Conservation (phyloP, 768 basidiomycete genomes). For the Termitomyces titanicus region DNA sequence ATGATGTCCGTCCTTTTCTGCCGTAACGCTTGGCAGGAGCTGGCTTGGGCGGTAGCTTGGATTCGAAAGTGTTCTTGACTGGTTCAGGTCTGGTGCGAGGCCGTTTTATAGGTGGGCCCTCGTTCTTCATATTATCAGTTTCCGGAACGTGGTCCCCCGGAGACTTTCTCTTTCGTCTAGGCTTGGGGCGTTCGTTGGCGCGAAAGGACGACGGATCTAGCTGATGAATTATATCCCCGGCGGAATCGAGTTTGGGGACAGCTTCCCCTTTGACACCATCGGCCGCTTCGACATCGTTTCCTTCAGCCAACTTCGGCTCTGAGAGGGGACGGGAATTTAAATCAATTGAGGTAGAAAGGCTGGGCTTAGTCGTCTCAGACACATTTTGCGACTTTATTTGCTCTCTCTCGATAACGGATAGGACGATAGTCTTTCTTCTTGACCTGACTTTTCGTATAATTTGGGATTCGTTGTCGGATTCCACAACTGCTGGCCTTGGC, state of each 20-base stretch:
- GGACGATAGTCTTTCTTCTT: slow-evolving; percentile 6
- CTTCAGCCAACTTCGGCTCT: background rate
- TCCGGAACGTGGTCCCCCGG: background rate
- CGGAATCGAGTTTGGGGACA: background rate
- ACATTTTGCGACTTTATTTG: background rate
- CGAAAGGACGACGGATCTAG: background rate
- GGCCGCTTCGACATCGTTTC: background rate
- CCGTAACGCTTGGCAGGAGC: slow-evolving; percentile 26
- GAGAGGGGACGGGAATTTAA: background rate
- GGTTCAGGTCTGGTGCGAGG: background rate
- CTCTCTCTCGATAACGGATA: slow-evolving; percentile 15
- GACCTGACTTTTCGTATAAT: slow-evolving; percentile 3
- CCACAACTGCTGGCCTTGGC: background rate
- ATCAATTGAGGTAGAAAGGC: background rate
- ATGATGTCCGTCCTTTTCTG: slow-evolving; percentile 29
- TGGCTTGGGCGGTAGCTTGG: slow-evolving; percentile 1
- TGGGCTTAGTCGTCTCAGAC: background rate
- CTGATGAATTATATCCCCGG: background rate
- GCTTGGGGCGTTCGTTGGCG: background rate
- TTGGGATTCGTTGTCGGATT: slow-evolving; percentile 12
- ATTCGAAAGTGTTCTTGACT: background rate
- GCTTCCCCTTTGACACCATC: background rate
- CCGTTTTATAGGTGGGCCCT: slow-evolving; percentile 7
- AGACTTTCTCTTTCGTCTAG: slow-evolving; percentile 11
- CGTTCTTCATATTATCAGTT: background rate